Evolutionary conservation across 805 yeast species (phyloP), one percentile per base, ranked within the genome.

Genomic region (Candida ascalaphidarum): DNA sequence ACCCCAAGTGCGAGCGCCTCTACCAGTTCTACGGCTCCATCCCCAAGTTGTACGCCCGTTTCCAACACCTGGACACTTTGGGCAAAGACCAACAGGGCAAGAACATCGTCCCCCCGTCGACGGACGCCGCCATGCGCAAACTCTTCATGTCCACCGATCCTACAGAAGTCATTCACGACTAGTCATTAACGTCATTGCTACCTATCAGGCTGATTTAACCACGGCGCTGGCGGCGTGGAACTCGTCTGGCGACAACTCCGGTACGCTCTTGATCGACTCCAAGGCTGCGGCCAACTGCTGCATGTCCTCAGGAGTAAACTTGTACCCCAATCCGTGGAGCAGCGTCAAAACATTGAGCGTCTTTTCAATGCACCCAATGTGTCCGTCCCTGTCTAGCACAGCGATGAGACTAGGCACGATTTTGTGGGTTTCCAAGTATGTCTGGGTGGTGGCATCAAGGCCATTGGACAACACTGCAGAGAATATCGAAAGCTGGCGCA

Each of bases 381-480:
- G 63, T 1, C 54, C 45, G 28, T 61, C 34, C 9, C 30, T 27
- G 14, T 41, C 36, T 19, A 71, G 42, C 31, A 55, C 35, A 3
- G 39, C 25, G 7, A 58, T 34, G 33, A 72, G 48, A 19, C 46
- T 47, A n/a, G 34, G 37, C 4, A 61, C 48, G 17, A 71, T 40
- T 8, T 50, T 33, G 25, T 50, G 52, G 11, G 54, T 36, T 19
- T 52, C 56, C 16, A 81, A 49, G 22, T 65, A 56, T 4, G 46
- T 37, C 17, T 52, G 44, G 22, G 62, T 60, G 9, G 63, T 65
- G 8, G 54, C 48, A 22, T 61, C 55, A 11, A 65, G 45, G 3
- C 70, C 74, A 2, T 74, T 67, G 7, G 81, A 68, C 20, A 80
- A 47, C 11, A 77, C 52, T 1, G 86, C 72, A n/a, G 77, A 65